phyloP scores from a whole-genome alignment of 305 asterid genomes.

The Fraxinus velutina region DNA sequence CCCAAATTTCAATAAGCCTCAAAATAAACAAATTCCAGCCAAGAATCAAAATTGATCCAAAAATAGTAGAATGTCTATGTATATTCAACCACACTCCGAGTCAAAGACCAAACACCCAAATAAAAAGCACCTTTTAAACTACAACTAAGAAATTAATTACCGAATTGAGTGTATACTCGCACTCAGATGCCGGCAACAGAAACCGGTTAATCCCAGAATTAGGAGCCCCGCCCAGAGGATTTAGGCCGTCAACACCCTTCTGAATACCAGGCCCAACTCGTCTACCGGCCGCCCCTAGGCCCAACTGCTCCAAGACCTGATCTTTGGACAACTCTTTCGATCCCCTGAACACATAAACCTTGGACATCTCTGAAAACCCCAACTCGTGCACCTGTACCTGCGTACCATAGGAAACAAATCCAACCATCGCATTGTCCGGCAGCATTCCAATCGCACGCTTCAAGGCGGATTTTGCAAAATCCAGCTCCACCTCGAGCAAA shows the following conservation, averaged over 20 bases:
- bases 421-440: conserved; percentile 93
- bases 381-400: conserved; percentile 96
- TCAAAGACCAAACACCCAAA: not conserved
- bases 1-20: conserved; percentile 4
- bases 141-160: conserved; percentile 33
- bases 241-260: conserved; percentile 59
- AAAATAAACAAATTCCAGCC: not conserved
- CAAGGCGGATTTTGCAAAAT: conserved; percentile 74
- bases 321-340: conserved; percentile 75
- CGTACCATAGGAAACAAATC: conserved; percentile 86
- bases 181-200: conserved; percentile 84
- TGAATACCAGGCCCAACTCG: conserved; percentile 51
- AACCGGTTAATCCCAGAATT: conserved; percentile 62
- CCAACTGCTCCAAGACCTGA: conserved; percentile 91
- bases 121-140: not conserved
- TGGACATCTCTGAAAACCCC: conserved; percentile 82
- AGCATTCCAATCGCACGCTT: conserved; percentile 82
- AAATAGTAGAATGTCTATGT: not conserved
- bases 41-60: not conserved
- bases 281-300: conserved; percentile 54
- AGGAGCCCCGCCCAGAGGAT: conserved; percentile 39
- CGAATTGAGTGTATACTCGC: conserved; percentile 73
- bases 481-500: conserved; percentile 92
- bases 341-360: conserved; percentile 89
- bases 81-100: not conserved